These are phyloP conservation scores for Poterioochromonas sp. DNA, from an alignment of 352 stramenopile species.

Conservation along the genomic window DNA sequence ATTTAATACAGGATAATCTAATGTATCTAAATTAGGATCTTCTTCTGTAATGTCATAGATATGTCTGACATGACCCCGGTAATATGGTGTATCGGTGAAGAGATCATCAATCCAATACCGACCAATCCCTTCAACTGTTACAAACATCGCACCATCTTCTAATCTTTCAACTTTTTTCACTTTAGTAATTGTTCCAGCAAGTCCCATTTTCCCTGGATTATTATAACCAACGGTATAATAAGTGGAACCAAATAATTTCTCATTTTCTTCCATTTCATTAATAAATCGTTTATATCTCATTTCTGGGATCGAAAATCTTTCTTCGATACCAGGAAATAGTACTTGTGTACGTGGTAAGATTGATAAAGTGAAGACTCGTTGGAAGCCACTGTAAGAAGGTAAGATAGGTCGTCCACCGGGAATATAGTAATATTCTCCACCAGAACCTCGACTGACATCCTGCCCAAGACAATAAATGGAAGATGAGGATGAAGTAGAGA, in stretches of 20 bases:
- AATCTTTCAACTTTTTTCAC: constrained; percentile 8
- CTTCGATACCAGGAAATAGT: background rate
- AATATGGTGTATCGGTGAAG: background rate
- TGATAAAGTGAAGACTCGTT: background rate
- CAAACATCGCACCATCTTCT: constrained; percentile 22
- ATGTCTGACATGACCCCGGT: too few relatives aligned
- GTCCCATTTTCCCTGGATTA: background rate
- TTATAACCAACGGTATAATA: constrained; percentile 16
- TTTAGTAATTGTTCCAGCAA: constrained; percentile 8
- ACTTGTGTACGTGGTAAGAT: constrained; percentile 10
- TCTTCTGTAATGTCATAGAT: background rate
- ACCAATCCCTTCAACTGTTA: background rate
- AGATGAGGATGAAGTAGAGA: too few relatives aligned
- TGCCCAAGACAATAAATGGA: too few relatives aligned
- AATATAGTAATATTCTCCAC: constrained; percentile 25
- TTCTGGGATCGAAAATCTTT: background rate
- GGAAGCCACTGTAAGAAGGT: background rate
- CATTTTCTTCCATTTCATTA: background rate
- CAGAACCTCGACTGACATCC: too few relatives aligned
- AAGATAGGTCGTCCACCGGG: background rate
- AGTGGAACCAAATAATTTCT: background rate
- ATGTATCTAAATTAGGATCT: background rate
- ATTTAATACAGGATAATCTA: background rate
- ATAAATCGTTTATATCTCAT: constrained; percentile 12
- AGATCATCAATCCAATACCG: background rate